These are phyloP conservation scores for Mucuna pruriens DNA, from an alignment of 306 rosid genomes.

Conservation along the genomic window DNA sequence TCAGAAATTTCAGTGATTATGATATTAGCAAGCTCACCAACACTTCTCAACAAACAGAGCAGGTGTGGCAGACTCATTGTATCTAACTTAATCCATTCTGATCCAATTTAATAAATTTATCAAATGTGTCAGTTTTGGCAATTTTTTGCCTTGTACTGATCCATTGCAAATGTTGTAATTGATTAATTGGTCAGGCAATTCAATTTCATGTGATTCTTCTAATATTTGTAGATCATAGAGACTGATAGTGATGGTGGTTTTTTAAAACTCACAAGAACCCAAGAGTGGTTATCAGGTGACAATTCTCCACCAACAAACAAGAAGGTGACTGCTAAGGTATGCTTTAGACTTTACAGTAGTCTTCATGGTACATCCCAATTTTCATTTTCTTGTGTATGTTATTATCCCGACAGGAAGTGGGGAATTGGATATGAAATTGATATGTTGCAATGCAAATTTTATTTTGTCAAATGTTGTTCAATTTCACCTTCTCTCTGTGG, in stretches of 20 bases:
- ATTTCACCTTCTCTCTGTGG: conserved; percentile 23
- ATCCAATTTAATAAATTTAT: conserved; percentile 10
- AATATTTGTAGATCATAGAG: conserved; percentile 55
- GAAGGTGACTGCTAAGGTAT: conserved; percentile 71
- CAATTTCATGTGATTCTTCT: conserved; percentile 23
- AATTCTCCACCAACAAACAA: conserved; percentile 69
- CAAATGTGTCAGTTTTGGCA: not conserved
- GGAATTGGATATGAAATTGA: conserved; percentile 15
- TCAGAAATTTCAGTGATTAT: conserved; percentile 43
- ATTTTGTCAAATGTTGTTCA: not conserved
- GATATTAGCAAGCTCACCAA: conserved; percentile 37
- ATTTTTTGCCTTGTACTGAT: conserved; percentile 13
- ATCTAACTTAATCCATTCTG: conserved; percentile 28
- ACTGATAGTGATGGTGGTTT: conserved; percentile 59
- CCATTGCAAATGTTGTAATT: conserved; percentile 24
- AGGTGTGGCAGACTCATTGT: conserved; percentile 44
- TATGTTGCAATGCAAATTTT: conserved; percentile 2
- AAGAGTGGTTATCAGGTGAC: conserved; percentile 78
- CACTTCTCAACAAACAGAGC: conserved; percentile 45
- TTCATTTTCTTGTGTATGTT: conserved; percentile 9
- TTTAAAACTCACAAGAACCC: conserved; percentile 74
- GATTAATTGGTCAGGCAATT: conserved; percentile 26
- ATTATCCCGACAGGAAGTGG: not conserved
- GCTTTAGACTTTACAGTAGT: conserved; percentile 24
- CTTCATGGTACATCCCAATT: conserved; percentile 1